These are phyloP conservation scores for Guyanaporus albipodus DNA, from an alignment of 768 basidiomycete species.

Conservation along the genomic window DNA sequence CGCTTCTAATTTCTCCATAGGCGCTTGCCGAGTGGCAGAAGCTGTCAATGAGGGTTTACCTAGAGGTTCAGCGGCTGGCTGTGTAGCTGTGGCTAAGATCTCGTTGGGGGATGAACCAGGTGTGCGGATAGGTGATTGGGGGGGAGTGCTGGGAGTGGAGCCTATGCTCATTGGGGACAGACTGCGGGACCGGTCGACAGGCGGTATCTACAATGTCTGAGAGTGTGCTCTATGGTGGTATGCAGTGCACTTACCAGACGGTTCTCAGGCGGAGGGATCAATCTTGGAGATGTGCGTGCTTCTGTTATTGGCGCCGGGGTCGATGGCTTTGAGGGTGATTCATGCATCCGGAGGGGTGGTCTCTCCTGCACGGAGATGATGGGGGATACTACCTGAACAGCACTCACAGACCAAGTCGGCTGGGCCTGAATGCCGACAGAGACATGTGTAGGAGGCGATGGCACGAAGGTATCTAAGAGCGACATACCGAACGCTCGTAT, in stretches of 20 bases:
- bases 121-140: conserved; percentile 18
- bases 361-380: conserved; percentile 13
- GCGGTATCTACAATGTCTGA: conserved; percentile 31
- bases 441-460: conserved; percentile 27
- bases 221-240: conserved; percentile 5
- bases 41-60: conserved; percentile 11
- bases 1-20: conserved; percentile 12
- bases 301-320: conserved; percentile 9
- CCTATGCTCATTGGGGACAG: conserved; percentile 63
- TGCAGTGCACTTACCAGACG: conserved; percentile 19
- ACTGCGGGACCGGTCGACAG: conserved; percentile 39
- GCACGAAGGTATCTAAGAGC: conserved; percentile 24
- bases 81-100: conserved; percentile 3
- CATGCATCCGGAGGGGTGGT: conserved; percentile 1
- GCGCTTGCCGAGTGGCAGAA: conserved; percentile 17
- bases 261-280: conserved; percentile 15
- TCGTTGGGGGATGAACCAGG: conserved; percentile 3
- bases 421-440: conserved; percentile 47
- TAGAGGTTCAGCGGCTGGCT: conserved; percentile 2
- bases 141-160: conserved; percentile 40
- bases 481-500: conserved; percentile 29
- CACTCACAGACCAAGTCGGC: conserved; percentile 33
- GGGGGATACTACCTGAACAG: conserved; percentile 36
- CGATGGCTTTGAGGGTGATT: conserved; percentile 5
- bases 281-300: conserved; percentile 9